These are phyloP conservation scores for Sphenostylis stenocarpa DNA, from an alignment of 306 rosid genomes.

Conservation along the genomic window DNA sequence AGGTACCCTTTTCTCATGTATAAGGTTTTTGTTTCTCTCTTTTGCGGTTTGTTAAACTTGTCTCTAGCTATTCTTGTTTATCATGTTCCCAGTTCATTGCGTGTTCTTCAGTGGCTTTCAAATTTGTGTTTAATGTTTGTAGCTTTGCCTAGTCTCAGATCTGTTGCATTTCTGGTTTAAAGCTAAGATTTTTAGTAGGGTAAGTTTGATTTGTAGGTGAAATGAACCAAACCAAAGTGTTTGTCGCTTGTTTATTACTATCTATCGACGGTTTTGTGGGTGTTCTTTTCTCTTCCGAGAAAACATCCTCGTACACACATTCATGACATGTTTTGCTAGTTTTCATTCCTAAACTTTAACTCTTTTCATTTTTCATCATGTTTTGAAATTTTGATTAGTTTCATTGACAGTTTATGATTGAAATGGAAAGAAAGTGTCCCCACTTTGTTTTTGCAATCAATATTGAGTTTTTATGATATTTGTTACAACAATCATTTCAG, in stretches of 20 bases:
- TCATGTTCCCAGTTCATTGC: conserved; percentile 31
- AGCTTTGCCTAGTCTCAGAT: conserved; percentile 37
- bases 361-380: not conserved
- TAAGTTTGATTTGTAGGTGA: not conserved
- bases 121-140: not conserved
- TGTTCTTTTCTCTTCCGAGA: conserved; percentile 16
- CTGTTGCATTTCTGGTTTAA: conserved; percentile 31
- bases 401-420: conserved; percentile 21
- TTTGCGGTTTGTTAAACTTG: not conserved
- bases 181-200: not conserved
- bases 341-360: not conserved
- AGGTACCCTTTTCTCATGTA: conserved; percentile 39
- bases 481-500: conserved; percentile 1
- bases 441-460: conserved; percentile 23
- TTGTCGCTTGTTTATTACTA: conserved; percentile 17
- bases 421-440: conserved; percentile 16
- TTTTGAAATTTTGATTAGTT: not conserved
- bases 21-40: conserved; percentile 29
- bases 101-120: not conserved
- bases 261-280: not conserved
- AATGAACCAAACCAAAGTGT: not conserved
- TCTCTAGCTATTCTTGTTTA: not conserved
- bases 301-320: not conserved
- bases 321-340: not conserved
- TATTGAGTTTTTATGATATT: conserved; percentile 16